Conservation (phyloP, 2,329 filamentous ascomycete genomes). For the Aspergillus ochraceus region DNA sequence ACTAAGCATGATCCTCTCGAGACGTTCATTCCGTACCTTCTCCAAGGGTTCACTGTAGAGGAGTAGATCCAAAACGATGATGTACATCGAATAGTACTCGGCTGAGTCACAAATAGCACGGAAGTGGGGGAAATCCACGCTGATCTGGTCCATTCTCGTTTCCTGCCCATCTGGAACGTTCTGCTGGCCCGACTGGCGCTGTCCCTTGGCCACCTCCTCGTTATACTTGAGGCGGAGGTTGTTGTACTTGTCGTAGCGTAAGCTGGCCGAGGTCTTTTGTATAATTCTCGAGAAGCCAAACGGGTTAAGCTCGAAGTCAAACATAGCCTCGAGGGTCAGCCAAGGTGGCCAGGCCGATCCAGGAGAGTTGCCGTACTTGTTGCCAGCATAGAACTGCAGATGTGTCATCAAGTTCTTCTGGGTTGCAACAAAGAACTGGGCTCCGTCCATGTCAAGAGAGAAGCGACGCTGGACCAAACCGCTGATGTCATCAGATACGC, state of each 20-base stretch:
- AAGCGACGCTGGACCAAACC: conserved; percentile 94
- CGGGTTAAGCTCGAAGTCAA: conserved; percentile 88
- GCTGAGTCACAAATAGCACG: conserved; percentile 94
- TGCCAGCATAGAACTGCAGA: conserved; percentile 90
- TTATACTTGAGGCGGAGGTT: conserved; percentile 95
- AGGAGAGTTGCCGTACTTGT: conserved; percentile 80
- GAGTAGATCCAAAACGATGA: conserved; percentile 93
- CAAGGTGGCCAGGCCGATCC: conserved; percentile 95
- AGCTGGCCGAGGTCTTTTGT: conserved; percentile 89
- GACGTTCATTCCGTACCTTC: conserved; percentile 90
- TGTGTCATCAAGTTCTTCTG: conserved; percentile 87
- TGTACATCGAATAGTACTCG: conserved; percentile 97
- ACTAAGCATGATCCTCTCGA: conserved; percentile 98
- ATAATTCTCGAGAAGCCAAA: conserved; percentile 98
- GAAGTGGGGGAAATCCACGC: conserved; percentile 93
- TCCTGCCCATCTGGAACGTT: conserved; percentile 55
- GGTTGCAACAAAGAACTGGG: conserved; percentile 96
- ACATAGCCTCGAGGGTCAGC: conserved; percentile 98
- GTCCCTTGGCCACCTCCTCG: conserved; percentile 77
- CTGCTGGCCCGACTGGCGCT: conserved; percentile 39
- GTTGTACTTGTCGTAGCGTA: conserved; percentile 98
- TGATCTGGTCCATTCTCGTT: conserved; percentile 89
- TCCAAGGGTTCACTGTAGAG: conserved; percentile 96
- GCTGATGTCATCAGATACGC: conserved; percentile 88
- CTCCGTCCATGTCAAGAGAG: conserved; percentile 92